Base-by-base conservation (phyloP, 495 filamentous ascomycete genomes). In the Pyrenopolyporus hunteri region DNA sequence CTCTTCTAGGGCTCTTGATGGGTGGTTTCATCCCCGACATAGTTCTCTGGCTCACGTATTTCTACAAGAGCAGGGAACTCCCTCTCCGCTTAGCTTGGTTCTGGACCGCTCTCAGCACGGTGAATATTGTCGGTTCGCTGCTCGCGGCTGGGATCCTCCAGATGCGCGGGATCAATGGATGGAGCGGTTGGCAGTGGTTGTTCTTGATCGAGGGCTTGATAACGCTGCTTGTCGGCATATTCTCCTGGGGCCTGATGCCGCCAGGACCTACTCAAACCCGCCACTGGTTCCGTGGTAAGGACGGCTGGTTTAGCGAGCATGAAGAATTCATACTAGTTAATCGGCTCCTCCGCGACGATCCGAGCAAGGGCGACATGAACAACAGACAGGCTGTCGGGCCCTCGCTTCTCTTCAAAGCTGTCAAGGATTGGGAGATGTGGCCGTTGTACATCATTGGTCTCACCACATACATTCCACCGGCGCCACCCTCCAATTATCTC, bases 321-420 rank as follows among this genome's bases (percentile, higher is more conserved):
- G 85, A 86, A 58, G 83, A 81, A 28, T 57, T 57, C 8, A 88
- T 88, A 56, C 67, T 87, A 3, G 84, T 86, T 31, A 88, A 88
- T 63, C 78, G 85, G 0, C 73, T 88, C 11, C 71, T 87, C 3
- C 82, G 86, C 17, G 85, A 88, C 40, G 85, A 87, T 61, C 85
- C 85, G 11, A 79, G 76, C 46, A 89, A 87, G 67, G 84, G 82
- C 19, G 77, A 82, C 50, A 87, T 87, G 84, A 80, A 87, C 73
- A 88, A 87, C 59, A 67, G 73, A 16, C 74, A 86, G 63, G 74
- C 76, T 0, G 74, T 87, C 5, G 78, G 73, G 0, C 74, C 72
- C 1, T 52, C 47, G 10, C 59, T 75, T n/a, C 65, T 88, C 29
- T 81, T 75, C 64, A 75, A 79, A 28, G 73, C 75, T 0, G 50